Evolutionary conservation across 495 filamentous ascomycete species (phyloP).

Genomic region (Aeminium ludgeri): DNA sequence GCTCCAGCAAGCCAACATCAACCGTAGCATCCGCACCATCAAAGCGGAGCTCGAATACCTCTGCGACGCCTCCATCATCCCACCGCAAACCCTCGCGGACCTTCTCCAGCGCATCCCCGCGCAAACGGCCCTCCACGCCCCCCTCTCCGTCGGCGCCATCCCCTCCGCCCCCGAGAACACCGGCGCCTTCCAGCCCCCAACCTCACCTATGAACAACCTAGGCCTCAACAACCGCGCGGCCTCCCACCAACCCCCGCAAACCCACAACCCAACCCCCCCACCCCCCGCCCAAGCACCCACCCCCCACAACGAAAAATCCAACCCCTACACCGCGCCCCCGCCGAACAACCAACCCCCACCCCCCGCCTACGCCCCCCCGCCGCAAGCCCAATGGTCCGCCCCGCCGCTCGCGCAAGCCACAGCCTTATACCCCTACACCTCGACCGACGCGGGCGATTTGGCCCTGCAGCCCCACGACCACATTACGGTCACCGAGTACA

Average conservation of each 20-base stretch:
- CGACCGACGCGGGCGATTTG: slow-evolving; percentile 62
- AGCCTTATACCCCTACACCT: slow-evolving; percentile 69
- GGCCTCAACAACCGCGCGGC: slow-evolving; percentile 26
- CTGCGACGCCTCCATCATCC: slow-evolving; percentile 58
- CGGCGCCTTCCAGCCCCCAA: slow-evolving; percentile 21
- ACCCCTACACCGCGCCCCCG: slow-evolving; percentile 37
- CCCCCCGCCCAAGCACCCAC: slow-evolving; percentile 31
- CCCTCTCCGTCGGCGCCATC: slow-evolving; percentile 32
- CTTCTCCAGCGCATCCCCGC: slow-evolving; percentile 59
- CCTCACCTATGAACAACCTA: slow-evolving; percentile 21
- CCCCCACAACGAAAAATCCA: slow-evolving; percentile 23
- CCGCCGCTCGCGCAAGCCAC: slow-evolving; percentile 44
- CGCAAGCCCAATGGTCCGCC: slow-evolving; percentile 14
- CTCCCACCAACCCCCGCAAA: no score
- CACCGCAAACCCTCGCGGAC: slow-evolving; percentile 46
- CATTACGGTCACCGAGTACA: slow-evolving; percentile 67
- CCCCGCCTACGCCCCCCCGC: slow-evolving; percentile 21
- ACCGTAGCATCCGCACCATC: slow-evolving; percentile 71
- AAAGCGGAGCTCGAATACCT: slow-evolving; percentile 87
- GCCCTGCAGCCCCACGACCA: slow-evolving; percentile 58
- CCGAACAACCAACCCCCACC: slow-evolving; percentile 32
- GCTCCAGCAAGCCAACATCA: slow-evolving; percentile 34
- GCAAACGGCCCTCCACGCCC: slow-evolving; percentile 32
- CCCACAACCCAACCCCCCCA: no score
- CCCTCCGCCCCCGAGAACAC: slow-evolving; percentile 25